phyloP scores from a whole-genome alignment of 2,329 filamentous ascomycete genomes.

The Orbilia blumenaviensis region DNA sequence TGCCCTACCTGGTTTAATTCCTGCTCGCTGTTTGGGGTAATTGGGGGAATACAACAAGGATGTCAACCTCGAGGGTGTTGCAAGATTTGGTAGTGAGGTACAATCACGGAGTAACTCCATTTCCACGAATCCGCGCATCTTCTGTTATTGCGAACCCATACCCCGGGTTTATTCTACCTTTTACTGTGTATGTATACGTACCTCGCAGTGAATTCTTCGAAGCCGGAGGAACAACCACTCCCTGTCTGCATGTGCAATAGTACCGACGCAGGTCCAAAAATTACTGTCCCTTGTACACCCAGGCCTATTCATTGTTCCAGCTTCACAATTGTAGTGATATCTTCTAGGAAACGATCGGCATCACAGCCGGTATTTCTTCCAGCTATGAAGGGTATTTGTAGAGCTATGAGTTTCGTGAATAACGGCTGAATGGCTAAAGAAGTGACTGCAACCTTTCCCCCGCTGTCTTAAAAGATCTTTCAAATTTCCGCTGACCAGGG shows the following conservation, averaged over 20 bases:
- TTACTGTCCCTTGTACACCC: neutral
- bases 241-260: conserved; percentile 8
- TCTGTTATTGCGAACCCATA: conserved; percentile 20
- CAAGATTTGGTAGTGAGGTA: neutral
- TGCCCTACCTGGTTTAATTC: neutral
- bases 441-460: conserved; percentile 16
- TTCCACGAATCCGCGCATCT: conserved; percentile 50
- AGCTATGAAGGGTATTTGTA: conserved; percentile 1
- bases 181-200: too few relatives aligned
- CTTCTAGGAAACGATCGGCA: conserved; percentile 38
- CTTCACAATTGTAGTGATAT: conserved; percentile 8
- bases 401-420: conserved; percentile 17
- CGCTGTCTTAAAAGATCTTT: too few relatives aligned
- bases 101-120: conserved; percentile 49
- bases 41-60: conserved; percentile 34
- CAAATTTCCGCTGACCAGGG: conserved; percentile 1
- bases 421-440: conserved; percentile 50
- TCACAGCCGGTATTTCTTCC: neutral
- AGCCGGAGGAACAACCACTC: conserved; percentile 24
- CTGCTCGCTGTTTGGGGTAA: conserved; percentile 23
- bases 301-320: neutral
- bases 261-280: conserved; percentile 47
- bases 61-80: conserved; percentile 21
- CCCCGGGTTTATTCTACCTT: conserved; percentile 25
- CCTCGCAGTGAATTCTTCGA: neutral